These are phyloP conservation scores for Mycena floridula DNA, from an alignment of 768 basidiomycete species.

Conservation along the genomic window DNA sequence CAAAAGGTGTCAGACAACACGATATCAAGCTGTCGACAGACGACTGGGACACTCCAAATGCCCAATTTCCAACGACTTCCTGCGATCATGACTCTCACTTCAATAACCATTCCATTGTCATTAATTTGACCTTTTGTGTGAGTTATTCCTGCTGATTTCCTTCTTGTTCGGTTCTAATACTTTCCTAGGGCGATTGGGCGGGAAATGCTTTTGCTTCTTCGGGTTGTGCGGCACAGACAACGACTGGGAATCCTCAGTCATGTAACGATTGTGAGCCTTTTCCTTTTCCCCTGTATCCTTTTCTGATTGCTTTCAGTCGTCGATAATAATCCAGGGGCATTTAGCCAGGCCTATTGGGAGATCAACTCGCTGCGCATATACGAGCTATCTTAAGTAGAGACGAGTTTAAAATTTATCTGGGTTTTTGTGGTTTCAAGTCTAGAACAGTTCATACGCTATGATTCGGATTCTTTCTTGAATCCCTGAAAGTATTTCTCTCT, in stretches of 20 bases:
- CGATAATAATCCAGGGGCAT: constrained; percentile 49
- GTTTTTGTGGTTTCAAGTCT: no score
- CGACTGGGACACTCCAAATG: constrained; percentile 42
- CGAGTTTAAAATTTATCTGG: not conserved
- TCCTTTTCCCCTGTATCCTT: not conserved
- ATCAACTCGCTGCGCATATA: constrained; percentile 41
- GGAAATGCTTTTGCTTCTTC: constrained; percentile 32
- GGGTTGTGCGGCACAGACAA: constrained; percentile 25
- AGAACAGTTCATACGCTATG: no score
- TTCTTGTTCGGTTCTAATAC: constrained; percentile 2
- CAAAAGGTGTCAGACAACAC: constrained; percentile 28
- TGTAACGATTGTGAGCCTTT: constrained; percentile 42
- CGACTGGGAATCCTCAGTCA: constrained; percentile 13
- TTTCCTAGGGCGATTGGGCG: constrained; percentile 47
- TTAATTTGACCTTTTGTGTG: constrained; percentile 61
- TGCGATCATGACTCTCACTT: constrained; percentile 53
- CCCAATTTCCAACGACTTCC: constrained; percentile 35
- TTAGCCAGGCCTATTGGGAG: constrained; percentile 65
- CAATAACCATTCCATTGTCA: constrained; percentile 44
- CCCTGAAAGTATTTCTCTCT: constrained; percentile 83
- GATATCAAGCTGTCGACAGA: constrained; percentile 12
- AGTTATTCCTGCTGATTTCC: constrained; percentile 14
- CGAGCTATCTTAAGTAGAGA: no score
- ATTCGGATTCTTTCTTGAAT: constrained; percentile 62
- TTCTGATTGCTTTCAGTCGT: constrained; percentile 35